Evolutionary conservation across 768 basidiomycete species (phyloP), one percentile per base, ranked within the genome.

Genomic region (Boletus patriciae): DNA sequence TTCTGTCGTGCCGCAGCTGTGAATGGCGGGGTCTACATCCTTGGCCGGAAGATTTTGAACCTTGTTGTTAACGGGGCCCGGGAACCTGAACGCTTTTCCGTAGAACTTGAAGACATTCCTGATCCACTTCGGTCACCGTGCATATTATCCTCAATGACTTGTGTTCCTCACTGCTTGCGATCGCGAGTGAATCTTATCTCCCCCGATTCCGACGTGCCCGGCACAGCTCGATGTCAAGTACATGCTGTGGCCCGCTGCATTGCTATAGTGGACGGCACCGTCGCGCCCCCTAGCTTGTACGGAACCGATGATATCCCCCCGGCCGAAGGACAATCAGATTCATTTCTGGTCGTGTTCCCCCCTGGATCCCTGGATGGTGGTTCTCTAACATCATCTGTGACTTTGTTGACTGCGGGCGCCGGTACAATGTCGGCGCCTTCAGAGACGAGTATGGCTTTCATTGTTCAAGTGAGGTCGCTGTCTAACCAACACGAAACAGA

Each of bases 1-100:
- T 98, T 90, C 65, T 87, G 84, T 67, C 91, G 94, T 16, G 83
- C 89, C 21, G 80, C 92, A 15, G 96, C 96, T 3, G 95, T 98
- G 33, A 78, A 77, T 46, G 88, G 90, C 18, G 83, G 77, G 0
- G 83, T 86, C 12, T 92, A 92, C 66, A 85, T 92, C 57, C 79
- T 92, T 4, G 86, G 86, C 25, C 78, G 82, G 44, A 61, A 54
- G 34, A 54, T 71, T 21, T 54, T 44, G 23, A 67, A 71, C 2
- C 67, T 88, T 4, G 31, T 59, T 15, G 60, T 69, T 18, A 59
- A 73, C 21, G 56, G 16, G 42, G 55, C 45, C 19, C 63, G 50
- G 15, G 52, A 42, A 27, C 11, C 47, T 3, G 42, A 52, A 50
- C 64, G 63, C 23, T 86, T 83, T 60, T 70, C 72, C 6, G 48